Percentiles rank a stretch among this genome's conserved stretches.
Evolutionary conservation across 768 basidiomycete species (phyloP).

Genomic region (Tylopilus vinaceipallidus): DNA sequence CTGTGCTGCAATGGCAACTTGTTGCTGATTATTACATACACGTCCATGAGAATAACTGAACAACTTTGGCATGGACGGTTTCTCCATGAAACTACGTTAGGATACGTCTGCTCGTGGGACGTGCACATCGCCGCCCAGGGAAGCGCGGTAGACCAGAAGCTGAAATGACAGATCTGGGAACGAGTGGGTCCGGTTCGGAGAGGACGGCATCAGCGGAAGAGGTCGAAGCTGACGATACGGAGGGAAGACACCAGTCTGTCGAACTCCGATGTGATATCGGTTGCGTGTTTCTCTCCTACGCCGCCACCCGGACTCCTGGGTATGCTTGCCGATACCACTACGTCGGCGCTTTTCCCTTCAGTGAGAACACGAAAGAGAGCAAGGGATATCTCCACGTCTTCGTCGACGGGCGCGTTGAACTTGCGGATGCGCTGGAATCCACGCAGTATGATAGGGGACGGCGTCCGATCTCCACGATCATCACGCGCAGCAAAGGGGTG

Average conservation of each 20-base stretch:
- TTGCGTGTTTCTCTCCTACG: constrained; percentile 36
- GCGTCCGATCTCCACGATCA: constrained; percentile 47
- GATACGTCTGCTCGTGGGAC: background rate
- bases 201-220: constrained; percentile 55
- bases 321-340: constrained; percentile 83
- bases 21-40: background rate
- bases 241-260: constrained; percentile 55
- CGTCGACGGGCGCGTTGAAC: constrained; percentile 60
- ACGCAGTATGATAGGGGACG: constrained; percentile 55
- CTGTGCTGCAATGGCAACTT: background rate
- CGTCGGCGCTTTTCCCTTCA: constrained; percentile 59
- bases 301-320: constrained; percentile 44
- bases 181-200: background rate
- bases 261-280: constrained; percentile 46
- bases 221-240: constrained; percentile 59
- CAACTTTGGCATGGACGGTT: background rate
- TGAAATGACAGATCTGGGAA: constrained; percentile 3
- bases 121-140: no score
- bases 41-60: constrained; percentile 3
- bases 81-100: constrained; percentile 5
- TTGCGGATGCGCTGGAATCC: constrained; percentile 77
- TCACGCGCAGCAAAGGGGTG: constrained; percentile 40
- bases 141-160: no score
- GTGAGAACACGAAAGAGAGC: constrained; percentile 75
- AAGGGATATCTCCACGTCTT: constrained; percentile 74